Base-by-base conservation (phyloP, 2,329 filamentous ascomycete species). In the Botrytis porri region DNA sequence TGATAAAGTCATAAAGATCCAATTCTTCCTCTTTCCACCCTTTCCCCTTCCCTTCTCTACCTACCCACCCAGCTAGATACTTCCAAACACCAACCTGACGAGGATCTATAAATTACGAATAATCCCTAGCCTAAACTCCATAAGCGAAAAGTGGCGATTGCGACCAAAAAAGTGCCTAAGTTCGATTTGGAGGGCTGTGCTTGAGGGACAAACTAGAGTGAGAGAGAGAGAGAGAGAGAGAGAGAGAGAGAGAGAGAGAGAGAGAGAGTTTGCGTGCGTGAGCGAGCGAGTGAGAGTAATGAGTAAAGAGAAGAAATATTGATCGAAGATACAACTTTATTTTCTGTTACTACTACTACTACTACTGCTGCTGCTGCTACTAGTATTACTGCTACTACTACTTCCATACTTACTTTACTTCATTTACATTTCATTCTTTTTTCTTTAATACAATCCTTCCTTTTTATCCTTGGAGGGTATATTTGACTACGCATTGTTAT, bases 101-200 rank as follows among this genome's bases (percentile, higher is more conserved):
- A 67, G 35, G 48, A 66, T 71, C 62, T 72, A 59, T 67, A 39
- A 72, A 72, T 72, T 72, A 67, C 63, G 62, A 59, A 63, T 43
- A 20, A 29, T 29, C 63, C 25, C 70, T 48, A 72, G 70, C 70
- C 62, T 72, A 59, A 39, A 66, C 0, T 69, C 37, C 51, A 69
- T 72, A 72, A 72, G 70, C 70, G 70, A 69, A 72, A 72, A 72
- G 70, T 72, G 70, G 70, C 70, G 62, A 69, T 43, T 72, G 48
- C 48, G 63, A 48, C 57, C 35, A 29, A 29, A n/a, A 41, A 37
- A 51, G 29, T 66, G 43, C 43, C 59, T 4, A 39, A 62, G 60
- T 62, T 37, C 25, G 4, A 39, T 39, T 35, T 66, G 22, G 63
- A 70, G 29, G 69, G 69, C 69, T 70, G 69, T 70, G 69, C 69